Conservation (phyloP, 805 yeast genomes). For the Peterozyma xylosa region DNA sequence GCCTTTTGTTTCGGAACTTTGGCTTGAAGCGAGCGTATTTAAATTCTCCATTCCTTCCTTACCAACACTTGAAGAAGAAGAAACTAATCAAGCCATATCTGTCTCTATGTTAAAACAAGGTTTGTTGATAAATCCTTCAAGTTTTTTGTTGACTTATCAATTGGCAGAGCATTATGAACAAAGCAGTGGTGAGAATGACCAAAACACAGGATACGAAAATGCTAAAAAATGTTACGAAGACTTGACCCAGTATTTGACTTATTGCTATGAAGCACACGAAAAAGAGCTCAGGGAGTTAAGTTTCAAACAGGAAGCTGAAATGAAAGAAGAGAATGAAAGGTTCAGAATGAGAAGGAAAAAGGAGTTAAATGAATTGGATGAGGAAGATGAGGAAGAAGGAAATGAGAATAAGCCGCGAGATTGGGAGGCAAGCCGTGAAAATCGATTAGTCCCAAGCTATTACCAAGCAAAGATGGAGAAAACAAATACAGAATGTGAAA, state of each 20-base stretch:
- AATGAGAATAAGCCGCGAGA: constrained; percentile 10
- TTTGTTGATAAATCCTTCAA: constrained; percentile 56
- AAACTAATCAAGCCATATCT: constrained; percentile 8
- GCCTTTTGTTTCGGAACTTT: constrained; percentile 63
- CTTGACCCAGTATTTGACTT: constrained; percentile 39
- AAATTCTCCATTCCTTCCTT: constrained; percentile 10
- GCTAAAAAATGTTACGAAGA: constrained; percentile 42
- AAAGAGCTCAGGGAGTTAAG: constrained; percentile 17
- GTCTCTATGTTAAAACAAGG: constrained; percentile 47
- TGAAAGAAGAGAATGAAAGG: constrained; percentile 10
- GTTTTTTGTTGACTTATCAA: constrained; percentile 59
- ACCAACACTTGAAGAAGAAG: neutral
- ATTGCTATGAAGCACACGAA: constrained; percentile 22
- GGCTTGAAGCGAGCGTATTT: constrained; percentile 56
- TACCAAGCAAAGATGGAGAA: constrained; percentile 8
- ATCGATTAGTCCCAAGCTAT: neutral
- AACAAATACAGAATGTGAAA: constrained; percentile 15
- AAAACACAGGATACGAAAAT: constrained; percentile 22
- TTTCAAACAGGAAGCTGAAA: constrained; percentile 4
- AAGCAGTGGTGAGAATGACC: constrained; percentile 27
- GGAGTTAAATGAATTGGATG: neutral
- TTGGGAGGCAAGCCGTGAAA: neutral
- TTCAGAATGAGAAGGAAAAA: constrained; percentile 4
- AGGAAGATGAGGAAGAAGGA: constrained; percentile 5
- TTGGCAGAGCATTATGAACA: constrained; percentile 66